Conservation (phyloP, 345 rosid genomes). For the Boechera retrofracta region DNA sequence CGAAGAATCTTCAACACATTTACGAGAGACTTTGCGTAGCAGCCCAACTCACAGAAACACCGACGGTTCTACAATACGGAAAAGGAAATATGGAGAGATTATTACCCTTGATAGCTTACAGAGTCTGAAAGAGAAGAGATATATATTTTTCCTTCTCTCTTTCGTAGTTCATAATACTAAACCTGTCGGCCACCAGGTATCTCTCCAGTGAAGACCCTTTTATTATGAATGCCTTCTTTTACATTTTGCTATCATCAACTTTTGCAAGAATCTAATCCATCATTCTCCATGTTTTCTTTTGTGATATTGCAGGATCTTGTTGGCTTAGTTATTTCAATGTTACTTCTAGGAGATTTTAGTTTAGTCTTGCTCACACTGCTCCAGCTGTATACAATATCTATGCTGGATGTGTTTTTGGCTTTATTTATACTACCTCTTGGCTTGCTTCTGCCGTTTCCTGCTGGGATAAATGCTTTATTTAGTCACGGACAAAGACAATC, state of each 20-base stretch:
- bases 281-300: background rate
- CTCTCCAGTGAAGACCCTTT: background rate
- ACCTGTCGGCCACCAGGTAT: slow-evolving; percentile 98
- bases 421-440: slow-evolving; percentile 87
- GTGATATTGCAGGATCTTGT: slow-evolving; percentile 83
- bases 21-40: slow-evolving; percentile 52
- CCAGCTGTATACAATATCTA: slow-evolving; percentile 88
- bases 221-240: slow-evolving; percentile 7
- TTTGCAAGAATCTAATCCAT: background rate
- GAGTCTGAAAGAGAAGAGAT: slow-evolving; percentile 81
- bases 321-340: slow-evolving; percentile 91
- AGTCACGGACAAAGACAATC: slow-evolving; percentile 97
- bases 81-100: slow-evolving; percentile 58
- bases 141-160: slow-evolving; percentile 76
- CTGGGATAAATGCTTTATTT: slow-evolving; percentile 96
- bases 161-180: slow-evolving; percentile 84
- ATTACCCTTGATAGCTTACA: slow-evolving; percentile 71
- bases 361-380: slow-evolving; percentile 95
- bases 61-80: slow-evolving; percentile 53
- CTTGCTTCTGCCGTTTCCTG: slow-evolving; percentile 91
- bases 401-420: slow-evolving; percentile 78
- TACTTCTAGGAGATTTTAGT: slow-evolving; percentile 98
- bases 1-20: slow-evolving; percentile 50
- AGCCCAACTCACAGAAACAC: slow-evolving; percentile 50
- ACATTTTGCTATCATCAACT: background rate